Conservation (phyloP, 2,329 filamentous ascomycete species). For the Zelopaecilomyces penicillatus region DNA sequence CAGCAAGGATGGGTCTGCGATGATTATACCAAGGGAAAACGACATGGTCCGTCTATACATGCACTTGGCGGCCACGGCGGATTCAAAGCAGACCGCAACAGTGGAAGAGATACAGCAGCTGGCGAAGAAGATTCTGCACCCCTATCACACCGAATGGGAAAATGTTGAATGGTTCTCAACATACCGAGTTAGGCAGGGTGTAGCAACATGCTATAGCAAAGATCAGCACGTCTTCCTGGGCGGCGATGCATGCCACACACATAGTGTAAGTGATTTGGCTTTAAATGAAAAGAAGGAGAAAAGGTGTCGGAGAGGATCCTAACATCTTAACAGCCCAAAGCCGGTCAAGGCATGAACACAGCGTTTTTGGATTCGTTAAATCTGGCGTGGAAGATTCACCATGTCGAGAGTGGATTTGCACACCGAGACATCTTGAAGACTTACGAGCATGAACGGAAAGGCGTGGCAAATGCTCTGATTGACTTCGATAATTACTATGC, state of each 20-base stretch:
- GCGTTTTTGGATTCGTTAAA: constrained; percentile 78
- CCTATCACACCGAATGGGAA: constrained; percentile 61
- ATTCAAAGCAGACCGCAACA: constrained; percentile 53
- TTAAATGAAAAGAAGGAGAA: neutral
- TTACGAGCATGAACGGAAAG: constrained; percentile 79
- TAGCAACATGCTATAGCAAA: constrained; percentile 58
- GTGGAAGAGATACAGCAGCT: constrained; percentile 55
- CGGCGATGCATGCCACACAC: constrained; percentile 72
- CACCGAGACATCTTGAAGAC: constrained; percentile 67
- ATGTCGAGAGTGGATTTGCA: constrained; percentile 77
- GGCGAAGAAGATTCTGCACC: constrained; percentile 56
- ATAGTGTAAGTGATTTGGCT: constrained; percentile 46
- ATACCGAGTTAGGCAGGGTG: constrained; percentile 68
- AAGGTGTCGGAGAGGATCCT: neutral
- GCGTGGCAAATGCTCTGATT: constrained; percentile 75
- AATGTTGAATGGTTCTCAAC: constrained; percentile 67
- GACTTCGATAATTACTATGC: constrained; percentile 86
- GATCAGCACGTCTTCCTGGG: constrained; percentile 65
- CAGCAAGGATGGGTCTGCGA: constrained; percentile 64
- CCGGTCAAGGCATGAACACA: constrained; percentile 74
- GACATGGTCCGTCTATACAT: constrained; percentile 64
- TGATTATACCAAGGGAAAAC: constrained; percentile 68
- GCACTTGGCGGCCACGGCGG: constrained; percentile 56
- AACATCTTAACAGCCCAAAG: constrained; percentile 54
- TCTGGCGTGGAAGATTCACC: constrained; percentile 92